Evolutionary conservation across 176 grass and related monocot genomes (phyloP).

Genomic region (Ensete ventricosum): DNA sequence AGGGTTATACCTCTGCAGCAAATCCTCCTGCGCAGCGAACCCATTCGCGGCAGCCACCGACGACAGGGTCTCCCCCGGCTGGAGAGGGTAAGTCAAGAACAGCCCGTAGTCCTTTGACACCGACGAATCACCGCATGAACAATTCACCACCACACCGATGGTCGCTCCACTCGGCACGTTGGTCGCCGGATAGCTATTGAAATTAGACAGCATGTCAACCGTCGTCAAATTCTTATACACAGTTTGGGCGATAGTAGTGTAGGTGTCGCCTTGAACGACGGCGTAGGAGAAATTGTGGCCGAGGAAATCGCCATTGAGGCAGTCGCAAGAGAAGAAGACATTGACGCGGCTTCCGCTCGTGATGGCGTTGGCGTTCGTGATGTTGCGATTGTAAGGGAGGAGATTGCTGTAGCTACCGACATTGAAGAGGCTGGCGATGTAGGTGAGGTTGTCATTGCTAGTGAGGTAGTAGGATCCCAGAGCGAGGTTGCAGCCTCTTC

Average conservation of each 20-base stretch:
- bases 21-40: slow-evolving; percentile 22
- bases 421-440: slow-evolving; percentile 34
- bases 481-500: neutral
- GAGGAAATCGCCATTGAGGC: slow-evolving; percentile 30
- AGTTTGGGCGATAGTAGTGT: neutral
- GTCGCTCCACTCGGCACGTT: slow-evolving; percentile 28
- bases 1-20: slow-evolving; percentile 49
- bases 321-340: slow-evolving; percentile 46
- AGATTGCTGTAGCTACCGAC: neutral
- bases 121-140: slow-evolving; percentile 41
- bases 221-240: slow-evolving; percentile 56
- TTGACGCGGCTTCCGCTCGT: neutral
- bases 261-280: neutral
- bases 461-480: slow-evolving; percentile 25
- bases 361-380: slow-evolving; percentile 27
- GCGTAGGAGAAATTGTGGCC: slow-evolving; percentile 28
- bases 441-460: slow-evolving; percentile 27
- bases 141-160: slow-evolving; percentile 61
- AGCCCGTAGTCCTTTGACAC: slow-evolving; percentile 52
- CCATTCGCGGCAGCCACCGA: slow-evolving; percentile 22
- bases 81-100: slow-evolving; percentile 66
- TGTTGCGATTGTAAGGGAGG: slow-evolving; percentile 26
- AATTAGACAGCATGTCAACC: slow-evolving; percentile 20
- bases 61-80: slow-evolving; percentile 30
- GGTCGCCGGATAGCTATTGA: slow-evolving; percentile 31